Conservation (phyloP, 75 land plant species). For the Picea glauca region DNA sequence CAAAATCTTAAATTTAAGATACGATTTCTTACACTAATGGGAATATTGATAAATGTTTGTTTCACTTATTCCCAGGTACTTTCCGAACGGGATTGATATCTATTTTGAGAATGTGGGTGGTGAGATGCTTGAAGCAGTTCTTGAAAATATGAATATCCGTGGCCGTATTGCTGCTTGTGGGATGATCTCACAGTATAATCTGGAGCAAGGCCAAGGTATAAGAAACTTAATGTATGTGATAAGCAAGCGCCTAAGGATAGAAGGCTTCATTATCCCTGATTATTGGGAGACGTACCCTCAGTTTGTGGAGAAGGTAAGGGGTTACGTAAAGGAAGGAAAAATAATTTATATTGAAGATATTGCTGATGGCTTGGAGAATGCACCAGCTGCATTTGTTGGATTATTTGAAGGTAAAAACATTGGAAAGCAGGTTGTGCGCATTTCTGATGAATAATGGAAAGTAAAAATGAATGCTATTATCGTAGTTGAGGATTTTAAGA, state of each 20-base stretch:
- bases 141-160: constrained; percentile 43
- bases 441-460: not conserved
- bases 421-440: constrained; percentile 35
- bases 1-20: no score
- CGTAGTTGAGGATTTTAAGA: not conserved
- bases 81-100: constrained; percentile 74
- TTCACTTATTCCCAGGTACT: constrained; percentile 28
- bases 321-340: constrained; percentile 28
- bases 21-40: no score
- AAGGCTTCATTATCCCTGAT: constrained; percentile 37
- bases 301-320: constrained; percentile 20
- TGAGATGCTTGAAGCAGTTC: constrained; percentile 61
- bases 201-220: constrained; percentile 19
- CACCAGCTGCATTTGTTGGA: constrained; percentile 37
- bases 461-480: not conserved
- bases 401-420: constrained; percentile 35
- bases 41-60: not conserved
- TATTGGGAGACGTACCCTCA: constrained; percentile 16
- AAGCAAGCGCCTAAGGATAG: constrained; percentile 23
- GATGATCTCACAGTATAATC: constrained; percentile 50
- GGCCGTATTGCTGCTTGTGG: constrained; percentile 65
- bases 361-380: constrained; percentile 37
- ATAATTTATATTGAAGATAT: constrained; percentile 34
- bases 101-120: constrained; percentile 83
- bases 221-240: constrained; percentile 15